Percentiles rank a stretch among this genome's conserved stretches.
Evolutionary conservation across 495 filamentous ascomycete genomes (phyloP).

Genomic region (Penicillium paxilli): DNA sequence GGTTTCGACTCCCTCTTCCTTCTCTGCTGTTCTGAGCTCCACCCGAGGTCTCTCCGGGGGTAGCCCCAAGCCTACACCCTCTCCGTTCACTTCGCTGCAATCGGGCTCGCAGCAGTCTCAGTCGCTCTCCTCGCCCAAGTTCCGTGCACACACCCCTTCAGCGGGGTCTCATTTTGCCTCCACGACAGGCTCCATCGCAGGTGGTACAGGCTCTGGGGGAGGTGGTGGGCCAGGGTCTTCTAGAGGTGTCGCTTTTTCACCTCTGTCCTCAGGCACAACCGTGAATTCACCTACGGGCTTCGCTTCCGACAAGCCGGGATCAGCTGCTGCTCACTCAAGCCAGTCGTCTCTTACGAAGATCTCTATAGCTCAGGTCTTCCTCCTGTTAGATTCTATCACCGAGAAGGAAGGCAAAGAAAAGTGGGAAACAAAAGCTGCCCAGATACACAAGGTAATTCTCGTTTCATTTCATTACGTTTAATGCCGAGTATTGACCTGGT

Average conservation of each 20-base stretch:
- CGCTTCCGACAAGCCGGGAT: constrained; percentile 52
- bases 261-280: constrained; percentile 60
- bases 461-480: background rate
- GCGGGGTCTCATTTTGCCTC: constrained; percentile 60
- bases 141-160: constrained; percentile 61
- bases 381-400: constrained; percentile 89
- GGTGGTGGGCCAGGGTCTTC: constrained; percentile 55
- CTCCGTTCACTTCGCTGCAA: constrained; percentile 56
- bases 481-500: constrained; percentile 9
- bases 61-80: constrained; percentile 52
- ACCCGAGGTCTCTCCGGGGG: constrained; percentile 46
- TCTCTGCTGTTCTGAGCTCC: constrained; percentile 57
- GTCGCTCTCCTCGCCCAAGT: constrained; percentile 59
- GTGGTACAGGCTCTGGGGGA: constrained; percentile 62
- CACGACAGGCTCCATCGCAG: constrained; percentile 53
- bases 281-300: constrained; percentile 62
- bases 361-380: constrained; percentile 89
- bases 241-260: constrained; percentile 62
- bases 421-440: constrained; percentile 91
- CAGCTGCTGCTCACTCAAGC: constrained; percentile 42
- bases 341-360: constrained; percentile 71
- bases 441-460: constrained; percentile 80
- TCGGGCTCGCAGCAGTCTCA: constrained; percentile 61
- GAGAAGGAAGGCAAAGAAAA: constrained; percentile 87
- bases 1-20: constrained; percentile 52